Percentiles rank a stretch among this genome's conserved stretches.
Evolutionary conservation across 2,329 filamentous ascomycete genomes (phyloP).

Genomic region (Tolypocladium paradoxum): DNA sequence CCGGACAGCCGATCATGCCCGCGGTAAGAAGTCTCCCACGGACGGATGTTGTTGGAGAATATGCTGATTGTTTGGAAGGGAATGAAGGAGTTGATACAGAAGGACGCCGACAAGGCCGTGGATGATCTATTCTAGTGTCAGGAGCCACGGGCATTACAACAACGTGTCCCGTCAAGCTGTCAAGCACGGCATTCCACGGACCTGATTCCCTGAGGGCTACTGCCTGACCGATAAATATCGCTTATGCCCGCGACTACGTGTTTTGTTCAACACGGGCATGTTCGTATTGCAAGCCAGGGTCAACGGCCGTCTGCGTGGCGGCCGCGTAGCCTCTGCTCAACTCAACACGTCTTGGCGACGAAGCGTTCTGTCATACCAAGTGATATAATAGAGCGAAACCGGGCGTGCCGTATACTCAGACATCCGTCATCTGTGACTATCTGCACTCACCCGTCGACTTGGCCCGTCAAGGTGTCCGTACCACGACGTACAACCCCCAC

Average conservation of each 20-base stretch:
- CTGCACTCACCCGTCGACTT: background rate
- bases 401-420: background rate
- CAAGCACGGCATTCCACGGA: background rate
- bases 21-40: conserved; percentile 43
- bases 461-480: background rate
- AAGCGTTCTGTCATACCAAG: background rate
- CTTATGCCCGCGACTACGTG: too few relatives aligned
- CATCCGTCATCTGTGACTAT: background rate
- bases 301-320: background rate
- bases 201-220: background rate
- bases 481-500: background rate
- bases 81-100: conserved; percentile 88
- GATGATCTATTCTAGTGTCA: conserved; percentile 65
- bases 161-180: background rate
- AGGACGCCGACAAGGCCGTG: conserved; percentile 87
- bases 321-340: background rate
- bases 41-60: background rate
- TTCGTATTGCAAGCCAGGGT: background rate
- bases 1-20: conserved; percentile 83
- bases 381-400: background rate
- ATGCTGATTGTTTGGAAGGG: conserved; percentile 44
- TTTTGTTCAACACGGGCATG: background rate
- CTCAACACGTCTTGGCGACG: background rate
- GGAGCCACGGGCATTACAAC: background rate
- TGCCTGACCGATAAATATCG: background rate